Evolutionary conservation across 108 stramenopile species (phyloP).

Genomic region (Stephanodiscus triporus): DNA sequence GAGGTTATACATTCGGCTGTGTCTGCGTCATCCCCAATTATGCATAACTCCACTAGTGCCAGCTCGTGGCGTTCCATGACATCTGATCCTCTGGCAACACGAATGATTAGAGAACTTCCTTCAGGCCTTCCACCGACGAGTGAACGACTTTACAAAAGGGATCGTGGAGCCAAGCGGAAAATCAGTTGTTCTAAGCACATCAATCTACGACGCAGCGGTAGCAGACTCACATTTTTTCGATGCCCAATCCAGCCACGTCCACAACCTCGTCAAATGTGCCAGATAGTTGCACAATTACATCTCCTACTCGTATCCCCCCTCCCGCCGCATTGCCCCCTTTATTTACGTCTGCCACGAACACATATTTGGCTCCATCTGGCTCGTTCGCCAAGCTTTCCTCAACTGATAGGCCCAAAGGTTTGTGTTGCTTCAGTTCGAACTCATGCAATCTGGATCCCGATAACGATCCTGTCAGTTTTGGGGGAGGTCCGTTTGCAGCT

Average conservation of each 20-base stretch:
- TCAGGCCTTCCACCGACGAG: conserved; percentile 55
- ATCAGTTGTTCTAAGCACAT: background rate
- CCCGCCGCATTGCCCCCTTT: conserved; percentile 67
- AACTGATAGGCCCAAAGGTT: conserved; percentile 76
- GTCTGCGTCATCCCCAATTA: conserved; percentile 37
- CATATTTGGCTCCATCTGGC: conserved; percentile 51
- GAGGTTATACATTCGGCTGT: conserved; percentile 35
- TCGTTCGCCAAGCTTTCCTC: conserved; percentile 74
- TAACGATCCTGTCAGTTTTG: conserved; percentile 24
- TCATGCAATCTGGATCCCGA: conserved; percentile 38
- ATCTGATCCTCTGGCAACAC: conserved; percentile 56
- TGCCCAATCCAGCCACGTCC: conserved; percentile 45
- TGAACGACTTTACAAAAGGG: conserved; percentile 32
- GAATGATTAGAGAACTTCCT: conserved; percentile 48
- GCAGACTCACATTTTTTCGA: conserved; percentile 60
- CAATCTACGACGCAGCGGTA: background rate
- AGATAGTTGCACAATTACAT: conserved; percentile 72
- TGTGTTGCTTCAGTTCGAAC: conserved; percentile 54
- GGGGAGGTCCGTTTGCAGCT: background rate
- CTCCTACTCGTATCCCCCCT: conserved; percentile 72
- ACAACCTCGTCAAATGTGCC: conserved; percentile 62
- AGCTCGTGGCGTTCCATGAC: conserved; percentile 70
- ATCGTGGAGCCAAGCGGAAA: background rate
- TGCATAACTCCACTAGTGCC: conserved; percentile 74
- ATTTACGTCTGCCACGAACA: conserved; percentile 71